Evolutionary conservation across 495 filamentous ascomycete genomes (phyloP), one percentile per base, ranked within the genome.

Genomic region (Acidomyces sp.): DNA sequence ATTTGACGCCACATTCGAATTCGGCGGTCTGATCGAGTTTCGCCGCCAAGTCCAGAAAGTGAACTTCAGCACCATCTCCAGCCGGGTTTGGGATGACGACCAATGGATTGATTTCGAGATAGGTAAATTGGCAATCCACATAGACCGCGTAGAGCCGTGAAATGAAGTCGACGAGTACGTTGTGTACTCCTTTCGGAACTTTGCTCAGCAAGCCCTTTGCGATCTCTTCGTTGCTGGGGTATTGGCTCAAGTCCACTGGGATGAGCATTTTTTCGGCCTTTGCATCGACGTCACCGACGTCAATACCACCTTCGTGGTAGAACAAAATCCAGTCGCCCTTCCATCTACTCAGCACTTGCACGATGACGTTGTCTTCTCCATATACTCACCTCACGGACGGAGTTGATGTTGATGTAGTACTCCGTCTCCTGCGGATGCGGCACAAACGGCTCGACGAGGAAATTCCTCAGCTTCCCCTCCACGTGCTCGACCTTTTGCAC

Each of bases 271-370:
- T 99, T 76, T 94, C 83, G 28, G 90, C 90, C 72, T 99, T 99
- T 28, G 77, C 85, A 57, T 97, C 90, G 45, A 97, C 90, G 80
- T 97, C 90, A 62, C 90, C 90, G 58, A 97, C 90, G 63, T 97
- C 90, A 49, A 99, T 88, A 78, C 90, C 90, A 71, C 90, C 90
- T 67, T 99, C 92, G 66, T 96, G 84, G 48, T 85, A 93, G 72
- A 97, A 97, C 56, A 96, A 84, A 63, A 99, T 95, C 84, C 85
- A 94, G 66, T 99, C 90, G 57, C 92, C 90, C 90, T 97, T 59
- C 9, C 26, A n/a, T 36, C n/a, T n/a, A n/a, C n/a, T n/a, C n/a
- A n/a, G n/a, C n/a, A n/a, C n/a, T n/a, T n/a, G n/a, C n/a, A n/a
- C n/a, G n/a, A n/a, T n/a, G n/a, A n/a, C n/a, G n/a, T n/a, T n/a